Percentiles rank a stretch among this genome's conserved stretches.
Evolutionary conservation across 2,329 filamentous ascomycete genomes (phyloP).

Genomic region (Talaromyces sp.): DNA sequence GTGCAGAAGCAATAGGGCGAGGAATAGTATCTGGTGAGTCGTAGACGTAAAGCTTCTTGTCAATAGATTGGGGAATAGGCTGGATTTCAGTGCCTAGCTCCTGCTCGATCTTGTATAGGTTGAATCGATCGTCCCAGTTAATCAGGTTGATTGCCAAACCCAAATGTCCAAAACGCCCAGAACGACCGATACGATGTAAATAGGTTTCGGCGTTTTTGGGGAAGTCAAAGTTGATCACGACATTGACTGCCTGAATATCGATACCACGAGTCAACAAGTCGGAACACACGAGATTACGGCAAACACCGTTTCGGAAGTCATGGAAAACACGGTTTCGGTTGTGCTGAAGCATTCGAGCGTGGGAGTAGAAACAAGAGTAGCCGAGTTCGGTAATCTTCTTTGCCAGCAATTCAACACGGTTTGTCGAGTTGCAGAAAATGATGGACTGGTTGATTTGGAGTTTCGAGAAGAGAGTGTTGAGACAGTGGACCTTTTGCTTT

Average conservation of each 20-base stretch:
- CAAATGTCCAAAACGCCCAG: slow-evolving; percentile 92
- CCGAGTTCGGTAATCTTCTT: slow-evolving; percentile 99
- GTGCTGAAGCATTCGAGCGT: slow-evolving; percentile 95
- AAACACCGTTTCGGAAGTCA: slow-evolving; percentile 97
- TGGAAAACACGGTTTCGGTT: slow-evolving; percentile 98
- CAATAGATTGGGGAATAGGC: slow-evolving; percentile 88
- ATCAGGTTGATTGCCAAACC: slow-evolving; percentile 98
- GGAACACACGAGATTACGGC: slow-evolving; percentile 96
- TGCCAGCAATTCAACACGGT: slow-evolving; percentile 91
- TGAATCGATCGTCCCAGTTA: slow-evolving; percentile 99
- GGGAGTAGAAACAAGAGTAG: slow-evolving; percentile 99
- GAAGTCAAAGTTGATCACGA: slow-evolving; percentile 99
- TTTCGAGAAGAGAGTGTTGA: slow-evolving; percentile 98
- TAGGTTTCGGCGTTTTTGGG: slow-evolving; percentile 99
- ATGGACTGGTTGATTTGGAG: slow-evolving; percentile 99
- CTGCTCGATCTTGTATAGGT: slow-evolving; percentile 97
- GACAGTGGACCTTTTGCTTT: slow-evolving; percentile 97
- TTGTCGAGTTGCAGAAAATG: slow-evolving; percentile 99
- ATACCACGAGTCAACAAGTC: slow-evolving; percentile 97
- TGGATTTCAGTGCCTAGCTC: slow-evolving; percentile 97
- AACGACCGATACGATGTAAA: slow-evolving; percentile 95
- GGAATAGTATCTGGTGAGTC: slow-evolving; percentile 95
- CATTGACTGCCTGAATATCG: slow-evolving; percentile 98
- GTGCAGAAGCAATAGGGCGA: slow-evolving; percentile 65
- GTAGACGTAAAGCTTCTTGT: slow-evolving; percentile 98